Percentiles rank a stretch among this genome's conserved stretches.
phyloP scores from a whole-genome alignment of 345 rosid genomes.

The Syzygium jambos region DNA sequence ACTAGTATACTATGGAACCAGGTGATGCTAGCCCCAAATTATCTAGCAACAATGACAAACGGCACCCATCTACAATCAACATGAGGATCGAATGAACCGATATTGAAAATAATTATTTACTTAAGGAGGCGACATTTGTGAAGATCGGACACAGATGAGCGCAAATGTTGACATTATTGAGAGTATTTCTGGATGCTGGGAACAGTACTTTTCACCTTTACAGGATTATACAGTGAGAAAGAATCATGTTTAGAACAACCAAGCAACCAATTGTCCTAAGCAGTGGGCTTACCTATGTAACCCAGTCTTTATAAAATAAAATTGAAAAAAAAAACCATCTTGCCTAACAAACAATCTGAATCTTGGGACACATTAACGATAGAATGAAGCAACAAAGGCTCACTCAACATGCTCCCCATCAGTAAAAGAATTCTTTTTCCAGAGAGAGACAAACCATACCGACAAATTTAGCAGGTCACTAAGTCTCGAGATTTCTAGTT shows the following conservation, averaged over 20 bases:
- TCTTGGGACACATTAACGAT: background rate
- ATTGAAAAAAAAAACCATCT: background rate
- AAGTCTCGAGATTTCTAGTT: slow-evolving; percentile 57
- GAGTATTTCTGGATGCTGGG: background rate
- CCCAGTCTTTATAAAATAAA: background rate
- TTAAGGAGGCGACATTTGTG: background rate
- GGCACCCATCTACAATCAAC: background rate
- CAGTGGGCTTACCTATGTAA: background rate
- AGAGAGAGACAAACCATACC: slow-evolving; percentile 26
- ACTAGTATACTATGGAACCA: background rate
- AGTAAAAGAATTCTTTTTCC: background rate
- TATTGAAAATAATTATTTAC: background rate
- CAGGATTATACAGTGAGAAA: background rate
- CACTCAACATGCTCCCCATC: background rate
- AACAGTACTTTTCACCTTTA: background rate
- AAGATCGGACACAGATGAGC: background rate
- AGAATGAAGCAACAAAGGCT: background rate
- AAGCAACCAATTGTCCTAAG: background rate
- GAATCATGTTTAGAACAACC: background rate
- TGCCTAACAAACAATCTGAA: background rate
- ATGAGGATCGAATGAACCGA: background rate
- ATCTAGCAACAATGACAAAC: background rate
- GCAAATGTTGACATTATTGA: background rate
- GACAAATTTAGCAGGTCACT: slow-evolving; percentile 50
- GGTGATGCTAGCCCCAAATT: background rate